Evolutionary conservation across 176 grass and related monocot genomes (phyloP).

Genomic region (Tuctoria greenei): DNA sequence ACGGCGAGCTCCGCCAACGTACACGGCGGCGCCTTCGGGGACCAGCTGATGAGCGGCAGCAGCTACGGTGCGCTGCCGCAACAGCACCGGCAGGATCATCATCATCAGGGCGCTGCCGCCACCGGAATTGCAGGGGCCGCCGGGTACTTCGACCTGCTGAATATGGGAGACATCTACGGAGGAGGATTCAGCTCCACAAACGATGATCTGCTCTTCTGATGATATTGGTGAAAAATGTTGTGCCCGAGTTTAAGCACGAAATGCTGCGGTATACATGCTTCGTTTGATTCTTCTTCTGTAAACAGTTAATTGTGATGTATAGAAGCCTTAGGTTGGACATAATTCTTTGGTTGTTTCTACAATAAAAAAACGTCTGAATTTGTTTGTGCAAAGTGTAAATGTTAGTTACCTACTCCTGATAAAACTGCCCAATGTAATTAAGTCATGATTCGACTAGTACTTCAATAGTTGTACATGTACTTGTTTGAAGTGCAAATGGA

Average conservation of each 20-base stretch:
- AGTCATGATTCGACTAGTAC: neutral
- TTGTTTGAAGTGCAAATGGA: neutral
- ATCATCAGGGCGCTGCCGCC: slow-evolving; percentile 5
- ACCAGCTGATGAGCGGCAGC: slow-evolving; percentile 54
- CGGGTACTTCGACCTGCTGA: slow-evolving; percentile 73
- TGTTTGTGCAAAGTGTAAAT: slow-evolving; percentile 40
- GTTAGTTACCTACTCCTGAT: neutral
- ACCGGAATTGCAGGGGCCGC: slow-evolving; percentile 27
- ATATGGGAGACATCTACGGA: slow-evolving; percentile 62
- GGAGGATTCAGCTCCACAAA: slow-evolving; percentile 49
- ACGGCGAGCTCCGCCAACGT: slow-evolving; percentile 58
- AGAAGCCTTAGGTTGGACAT: slow-evolving; percentile 48
- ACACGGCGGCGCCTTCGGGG: slow-evolving; percentile 38
- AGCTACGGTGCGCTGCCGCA: slow-evolving; percentile 42
- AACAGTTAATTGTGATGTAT: slow-evolving; percentile 16
- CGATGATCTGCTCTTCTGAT: slow-evolving; percentile 70
- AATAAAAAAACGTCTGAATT: slow-evolving; percentile 38
- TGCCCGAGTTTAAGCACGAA: slow-evolving; percentile 33
- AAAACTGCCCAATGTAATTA: neutral
- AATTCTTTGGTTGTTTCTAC: slow-evolving; percentile 41
- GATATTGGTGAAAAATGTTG: neutral
- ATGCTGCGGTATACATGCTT: slow-evolving; percentile 32
- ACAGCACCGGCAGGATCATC: slow-evolving; percentile 37
- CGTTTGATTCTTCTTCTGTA: slow-evolving; percentile 39
- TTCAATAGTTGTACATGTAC: neutral